Base-by-base conservation (phyloP, 2,329 filamentous ascomycete genomes). In the Piedraia hortae region DNA sequence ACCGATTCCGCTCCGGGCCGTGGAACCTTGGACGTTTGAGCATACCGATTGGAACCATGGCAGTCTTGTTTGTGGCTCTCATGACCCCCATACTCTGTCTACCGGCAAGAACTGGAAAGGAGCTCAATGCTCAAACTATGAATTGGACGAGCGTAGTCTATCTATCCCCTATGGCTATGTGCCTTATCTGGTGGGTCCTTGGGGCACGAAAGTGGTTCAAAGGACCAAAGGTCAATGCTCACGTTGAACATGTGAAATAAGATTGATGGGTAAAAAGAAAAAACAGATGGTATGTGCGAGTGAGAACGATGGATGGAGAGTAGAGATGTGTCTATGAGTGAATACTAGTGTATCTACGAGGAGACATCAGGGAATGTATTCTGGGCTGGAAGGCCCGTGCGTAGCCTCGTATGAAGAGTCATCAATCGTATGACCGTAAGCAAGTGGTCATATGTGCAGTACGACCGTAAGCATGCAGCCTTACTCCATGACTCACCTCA, bases 71-170 rank as follows among this genome's bases (percentile, higher is more conserved):
- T 37, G 62, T 70, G 2, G 28, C 53, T 4, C 45, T 73, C 12
- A 72, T 73, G 59, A 47, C 72, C 22, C 68, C 67, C 0, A 62
- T 72, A 18, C 46, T 73, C 19, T 71, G 64, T 38, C 50, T 73
- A 21, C 68, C 67, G 0, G 54, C 53, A 21, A 47, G 53, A 4
- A 59, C 50, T 2, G 64, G 62, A 2, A 42, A 38, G 0, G 46
- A 68, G 32, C 38, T 72, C 22, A 51, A 53, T 3, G 38, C 40
- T 2, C 38, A 48, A 9, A 34, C 45, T 4, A 71, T 72, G 66
- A 72, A 73, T 36, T 73, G 65, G 60, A 70, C 66, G 2, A 58
- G 50, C 30, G 45, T 71, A 12, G 63, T 69, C 5, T 71, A 66
- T 41, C 65, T 63, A 4, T 63, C 47, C 3, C 58, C 62, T 0